A percentile compares a stretch with the other conserved stretches of the same genome.
phyloP scores from a whole-genome alignment of 2,329 filamentous ascomycete species.

The Stagonosporopsis cucurbitacearum region DNA sequence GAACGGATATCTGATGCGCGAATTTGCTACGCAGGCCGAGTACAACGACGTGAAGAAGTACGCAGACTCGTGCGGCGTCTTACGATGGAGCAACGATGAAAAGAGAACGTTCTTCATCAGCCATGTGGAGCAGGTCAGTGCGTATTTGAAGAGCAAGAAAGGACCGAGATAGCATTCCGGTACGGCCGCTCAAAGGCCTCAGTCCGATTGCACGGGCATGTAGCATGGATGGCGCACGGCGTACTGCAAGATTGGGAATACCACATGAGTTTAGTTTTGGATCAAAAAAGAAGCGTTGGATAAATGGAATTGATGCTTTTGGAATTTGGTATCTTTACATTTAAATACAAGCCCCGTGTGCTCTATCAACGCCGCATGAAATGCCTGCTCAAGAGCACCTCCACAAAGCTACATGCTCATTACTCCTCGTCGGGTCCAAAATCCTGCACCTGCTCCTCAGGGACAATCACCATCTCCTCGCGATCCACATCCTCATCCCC shows the following conservation, averaged over 20 bases:
- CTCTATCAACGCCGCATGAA: slow-evolving; percentile 1
- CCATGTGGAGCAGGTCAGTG: slow-evolving; percentile 84
- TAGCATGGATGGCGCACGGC: not conserved
- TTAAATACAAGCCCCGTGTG: not conserved
- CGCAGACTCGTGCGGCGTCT: slow-evolving; percentile 87
- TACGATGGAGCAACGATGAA: slow-evolving; percentile 83
- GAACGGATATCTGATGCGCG: slow-evolving; percentile 84
- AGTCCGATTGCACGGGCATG: not conserved
- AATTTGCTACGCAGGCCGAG: slow-evolving; percentile 76
- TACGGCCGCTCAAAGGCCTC: not conserved
- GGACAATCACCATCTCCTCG: slow-evolving; percentile 40
- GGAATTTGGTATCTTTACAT: slow-evolving; percentile 10
- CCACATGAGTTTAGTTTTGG: not conserved
- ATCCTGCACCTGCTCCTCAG: slow-evolving; percentile 18
- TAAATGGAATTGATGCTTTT: not conserved
- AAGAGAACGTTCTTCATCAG: slow-evolving; percentile 90
- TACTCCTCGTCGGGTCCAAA: slow-evolving; percentile 2
- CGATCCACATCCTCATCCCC: slow-evolving; percentile 35
- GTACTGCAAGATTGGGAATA: not conserved
- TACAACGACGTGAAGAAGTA: slow-evolving; percentile 75
- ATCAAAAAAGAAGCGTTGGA: not conserved
- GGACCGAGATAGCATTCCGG: slow-evolving; percentile 7
- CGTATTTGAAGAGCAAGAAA: slow-evolving; percentile 69
- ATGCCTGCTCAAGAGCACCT: not conserved
- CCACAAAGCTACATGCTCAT: slow-evolving; percentile 1